phyloP scores from a whole-genome alignment of 805 yeast species.

The Sungouiella blattae region DNA sequence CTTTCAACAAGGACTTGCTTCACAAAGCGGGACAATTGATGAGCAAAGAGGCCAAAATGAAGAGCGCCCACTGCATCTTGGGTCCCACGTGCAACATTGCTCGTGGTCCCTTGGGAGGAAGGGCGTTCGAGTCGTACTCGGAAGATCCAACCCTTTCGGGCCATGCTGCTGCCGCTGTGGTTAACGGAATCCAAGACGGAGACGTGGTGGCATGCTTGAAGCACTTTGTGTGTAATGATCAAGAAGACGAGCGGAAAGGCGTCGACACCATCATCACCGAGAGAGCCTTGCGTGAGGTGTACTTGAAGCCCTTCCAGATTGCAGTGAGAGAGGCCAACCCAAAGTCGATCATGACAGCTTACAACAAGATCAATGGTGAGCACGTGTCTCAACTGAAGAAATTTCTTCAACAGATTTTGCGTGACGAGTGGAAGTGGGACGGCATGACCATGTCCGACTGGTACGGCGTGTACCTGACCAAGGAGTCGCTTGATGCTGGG shows the following conservation, averaged over 20 bases:
- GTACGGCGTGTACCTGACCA: slow-evolving; percentile 53
- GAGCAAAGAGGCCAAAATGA: slow-evolving; percentile 53
- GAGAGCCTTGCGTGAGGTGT: slow-evolving; percentile 63
- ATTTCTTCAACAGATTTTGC: slow-evolving; percentile 44
- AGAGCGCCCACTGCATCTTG: slow-evolving; percentile 47
- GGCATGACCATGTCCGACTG: slow-evolving; percentile 64
- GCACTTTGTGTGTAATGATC: slow-evolving; percentile 63
- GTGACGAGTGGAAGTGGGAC: slow-evolving; percentile 55
- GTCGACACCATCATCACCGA: slow-evolving; percentile 50
- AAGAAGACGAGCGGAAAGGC: slow-evolving; percentile 51
- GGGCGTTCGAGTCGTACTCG: slow-evolving; percentile 59
- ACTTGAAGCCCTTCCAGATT: slow-evolving; percentile 60
- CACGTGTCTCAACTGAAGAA: slow-evolving; percentile 49
- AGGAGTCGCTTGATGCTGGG: slow-evolving; percentile 49
- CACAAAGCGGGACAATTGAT: slow-evolving; percentile 48
- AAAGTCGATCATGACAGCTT: slow-evolving; percentile 56
- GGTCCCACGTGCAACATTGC: slow-evolving; percentile 49
- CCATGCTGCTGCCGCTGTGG: slow-evolving; percentile 45
- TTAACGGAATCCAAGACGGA: slow-evolving; percentile 52
- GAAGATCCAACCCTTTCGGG: slow-evolving; percentile 56
- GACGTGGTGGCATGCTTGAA: slow-evolving; percentile 56
- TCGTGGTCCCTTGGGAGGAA: slow-evolving; percentile 57
- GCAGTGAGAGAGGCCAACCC: slow-evolving; percentile 54
- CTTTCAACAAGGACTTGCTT: slow-evolving; percentile 51
- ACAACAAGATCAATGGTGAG: slow-evolving; percentile 59